A percentile compares a stretch with the other conserved stretches of the same genome.
phyloP scores from a whole-genome alignment of 2,329 filamentous ascomycete genomes.

The Kalmusia sp. region DNA sequence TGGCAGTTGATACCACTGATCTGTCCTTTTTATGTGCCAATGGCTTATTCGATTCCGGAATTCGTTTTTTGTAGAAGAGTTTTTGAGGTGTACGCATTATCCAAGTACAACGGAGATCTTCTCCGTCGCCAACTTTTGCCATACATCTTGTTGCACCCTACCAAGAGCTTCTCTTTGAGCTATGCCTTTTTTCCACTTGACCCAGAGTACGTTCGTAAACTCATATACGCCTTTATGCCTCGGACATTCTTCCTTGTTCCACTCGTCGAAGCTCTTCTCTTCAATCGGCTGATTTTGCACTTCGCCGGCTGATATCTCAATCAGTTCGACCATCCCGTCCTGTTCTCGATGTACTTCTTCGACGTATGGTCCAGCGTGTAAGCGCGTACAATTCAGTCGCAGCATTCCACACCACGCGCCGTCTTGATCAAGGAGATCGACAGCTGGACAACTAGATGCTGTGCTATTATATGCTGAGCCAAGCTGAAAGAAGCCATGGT shows the following conservation, averaged over 20 bases:
- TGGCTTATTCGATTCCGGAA: too few species aligned
- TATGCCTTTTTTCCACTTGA: conserved; percentile 23
- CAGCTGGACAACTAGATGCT: conserved; percentile 9
- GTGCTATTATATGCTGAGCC: conserved; percentile 10
- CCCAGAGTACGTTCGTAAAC: conserved; percentile 31
- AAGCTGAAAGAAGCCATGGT: conserved; percentile 11
- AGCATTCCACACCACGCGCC: conserved; percentile 20
- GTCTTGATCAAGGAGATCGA: conserved; percentile 10
- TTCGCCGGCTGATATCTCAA: conserved; percentile 22
- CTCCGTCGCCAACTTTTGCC: conserved; percentile 16
- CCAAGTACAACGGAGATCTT: conserved; percentile 22
- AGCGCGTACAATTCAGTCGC: conserved; percentile 10
- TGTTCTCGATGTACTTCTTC: neutral
- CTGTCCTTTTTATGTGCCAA: too few species aligned
- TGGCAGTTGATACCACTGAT: too few species aligned
- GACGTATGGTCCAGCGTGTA: neutral
- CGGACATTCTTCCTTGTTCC: conserved; percentile 6
- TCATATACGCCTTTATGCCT: conserved; percentile 16
- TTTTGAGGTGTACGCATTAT: too few species aligned
- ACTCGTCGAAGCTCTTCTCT: conserved; percentile 20
- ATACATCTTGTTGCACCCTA: conserved; percentile 20
- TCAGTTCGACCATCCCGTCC: conserved; percentile 9
- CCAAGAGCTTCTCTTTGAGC: conserved; percentile 28
- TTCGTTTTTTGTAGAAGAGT: too few species aligned
- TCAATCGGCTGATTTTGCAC: conserved; percentile 18